Percentiles rank a stretch among this genome's conserved stretches.
Evolutionary conservation across 225 moss, liverwort and hornwort genomes (phyloP).

Genomic region (Physcomitrium patens): DNA sequence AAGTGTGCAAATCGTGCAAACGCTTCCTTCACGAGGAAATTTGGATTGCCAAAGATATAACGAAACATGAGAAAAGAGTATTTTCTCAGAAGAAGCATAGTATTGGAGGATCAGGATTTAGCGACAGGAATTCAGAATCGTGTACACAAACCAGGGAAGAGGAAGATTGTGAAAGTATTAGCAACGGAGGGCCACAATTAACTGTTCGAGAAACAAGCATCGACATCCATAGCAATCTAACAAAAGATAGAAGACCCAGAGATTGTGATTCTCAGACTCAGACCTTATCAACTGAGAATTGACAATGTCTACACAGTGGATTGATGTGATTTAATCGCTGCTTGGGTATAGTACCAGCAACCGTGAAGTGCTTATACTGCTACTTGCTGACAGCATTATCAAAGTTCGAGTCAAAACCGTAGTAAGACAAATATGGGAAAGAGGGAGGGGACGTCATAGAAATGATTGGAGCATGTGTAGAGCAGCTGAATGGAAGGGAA

Average conservation of each 20-base stretch:
- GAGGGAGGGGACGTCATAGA: too few relatives aligned
- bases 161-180: slow-evolving; percentile 9
- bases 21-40: neutral
- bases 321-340: too few relatives aligned
- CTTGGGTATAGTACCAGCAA: too few relatives aligned
- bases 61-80: neutral
- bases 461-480: too few relatives aligned
- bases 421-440: too few relatives aligned
- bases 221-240: neutral
- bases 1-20: slow-evolving; percentile 35
- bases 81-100: slow-evolving; percentile 4
- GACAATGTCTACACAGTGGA: too few relatives aligned
- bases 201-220: neutral
- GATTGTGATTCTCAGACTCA: slow-evolving; percentile 17
- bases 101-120: slow-evolving; percentile 15
- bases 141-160: slow-evolving; percentile 17
- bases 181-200: slow-evolving; percentile 4
- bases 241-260: neutral
- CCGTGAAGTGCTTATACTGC: too few relatives aligned
- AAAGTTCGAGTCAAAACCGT: too few relatives aligned
- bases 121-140: neutral
- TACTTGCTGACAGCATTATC: too few relatives aligned
- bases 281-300: slow-evolving; percentile 4
- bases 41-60: slow-evolving; percentile 24
- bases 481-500: too few relatives aligned